These are phyloP conservation scores for Cadophora sp. DNA, from an alignment of 2,329 filamentous ascomycete genomes.

Conservation along the genomic window DNA sequence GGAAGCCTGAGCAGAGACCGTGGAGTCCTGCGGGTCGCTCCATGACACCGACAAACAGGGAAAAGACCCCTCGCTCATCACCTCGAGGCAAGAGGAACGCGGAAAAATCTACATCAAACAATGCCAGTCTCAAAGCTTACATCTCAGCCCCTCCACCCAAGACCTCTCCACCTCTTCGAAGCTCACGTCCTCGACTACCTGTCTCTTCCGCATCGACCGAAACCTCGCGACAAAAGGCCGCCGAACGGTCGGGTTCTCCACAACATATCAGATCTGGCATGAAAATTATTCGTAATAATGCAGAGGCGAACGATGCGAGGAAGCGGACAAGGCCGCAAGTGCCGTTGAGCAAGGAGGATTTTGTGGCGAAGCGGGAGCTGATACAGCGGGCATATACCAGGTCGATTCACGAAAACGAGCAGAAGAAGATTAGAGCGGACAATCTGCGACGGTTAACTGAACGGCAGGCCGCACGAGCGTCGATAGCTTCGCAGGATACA, in stretches of 20 bases:
- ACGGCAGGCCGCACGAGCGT: slow-evolving; percentile 30
- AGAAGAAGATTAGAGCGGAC: slow-evolving; percentile 53
- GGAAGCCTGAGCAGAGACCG: slow-evolving; percentile 38
- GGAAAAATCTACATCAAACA: slow-evolving; percentile 36
- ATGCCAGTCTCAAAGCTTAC: slow-evolving; percentile 73
- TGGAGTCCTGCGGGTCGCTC: slow-evolving; percentile 43
- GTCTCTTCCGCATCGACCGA: slow-evolving; percentile 78
- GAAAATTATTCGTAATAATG: slow-evolving; percentile 40
- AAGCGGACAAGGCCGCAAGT: slow-evolving; percentile 56
- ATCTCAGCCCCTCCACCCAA: slow-evolving; percentile 74
- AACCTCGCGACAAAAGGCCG: slow-evolving; percentile 70
- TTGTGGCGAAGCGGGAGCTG: slow-evolving; percentile 79
- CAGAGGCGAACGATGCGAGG: slow-evolving; percentile 45
- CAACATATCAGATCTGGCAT: slow-evolving; percentile 39
- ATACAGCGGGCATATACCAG: slow-evolving; percentile 88
- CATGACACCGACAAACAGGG: slow-evolving; percentile 49
- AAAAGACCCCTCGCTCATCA: slow-evolving; percentile 51
- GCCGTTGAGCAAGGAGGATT: slow-evolving; percentile 73
- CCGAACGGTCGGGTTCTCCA: slow-evolving; percentile 51
- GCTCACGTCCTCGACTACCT: slow-evolving; percentile 80
- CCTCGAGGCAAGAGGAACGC: slow-evolving; percentile 37
- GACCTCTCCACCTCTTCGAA: slow-evolving; percentile 79
- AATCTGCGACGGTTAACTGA: slow-evolving; percentile 47
- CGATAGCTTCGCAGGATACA: slow-evolving; percentile 44
- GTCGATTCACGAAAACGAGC: slow-evolving; percentile 78